Base-by-base conservation (phyloP, 2,329 filamentous ascomycete genomes). In the Aspergillus sp. region DNA sequence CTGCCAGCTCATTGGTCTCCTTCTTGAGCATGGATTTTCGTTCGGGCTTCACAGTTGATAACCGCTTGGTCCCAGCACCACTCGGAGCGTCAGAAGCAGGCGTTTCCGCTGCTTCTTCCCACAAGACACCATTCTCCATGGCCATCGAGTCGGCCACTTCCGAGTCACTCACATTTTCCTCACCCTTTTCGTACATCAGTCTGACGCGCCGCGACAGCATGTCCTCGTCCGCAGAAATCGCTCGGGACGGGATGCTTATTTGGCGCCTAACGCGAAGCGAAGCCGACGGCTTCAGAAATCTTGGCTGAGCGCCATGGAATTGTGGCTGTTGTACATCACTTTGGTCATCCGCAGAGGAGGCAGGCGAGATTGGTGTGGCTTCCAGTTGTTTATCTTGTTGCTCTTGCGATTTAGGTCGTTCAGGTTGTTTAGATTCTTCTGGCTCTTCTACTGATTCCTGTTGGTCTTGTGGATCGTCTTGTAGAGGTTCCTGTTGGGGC, bases 191-290 rank as follows among this genome's bases (percentile, higher is more conserved):
- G 59, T 84, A 85, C 80, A 84, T 84, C 52, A 79, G 71, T 25
- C 82, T 74, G 32, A 85, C 80, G 53, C 79, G 79, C 52, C 78
- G 75, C 27, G 81, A 84, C 50, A 84, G 68, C 60, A 78, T 76
- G 57, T 81, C 80, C 60, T 84, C 82, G 55, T 84, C 81, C 2
- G 79, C 70, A n/a, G 82, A 84, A 25, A 84, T 72, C 17, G 77
- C 74, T 48, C 80, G 72, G 43, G 66, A 66, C 53, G 69, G 58
- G 9, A 69, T 60, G 45, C 64, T 64, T 27, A 60, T 53, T 20
- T 39, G 37, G 15, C 62, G 69, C 57, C 64, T 61, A 43, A 60
- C 67, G 51, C 61, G 69, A 56, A 66, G 62, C 37, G 68, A 64
- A 30, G 68, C 65, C 25, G 66, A 64, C 3, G 65, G 60, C 23